Evolutionary conservation across 345 rosid genomes (phyloP), one percentile per base, ranked within the genome.

Genomic region (Kernera saxatilis): DNA sequence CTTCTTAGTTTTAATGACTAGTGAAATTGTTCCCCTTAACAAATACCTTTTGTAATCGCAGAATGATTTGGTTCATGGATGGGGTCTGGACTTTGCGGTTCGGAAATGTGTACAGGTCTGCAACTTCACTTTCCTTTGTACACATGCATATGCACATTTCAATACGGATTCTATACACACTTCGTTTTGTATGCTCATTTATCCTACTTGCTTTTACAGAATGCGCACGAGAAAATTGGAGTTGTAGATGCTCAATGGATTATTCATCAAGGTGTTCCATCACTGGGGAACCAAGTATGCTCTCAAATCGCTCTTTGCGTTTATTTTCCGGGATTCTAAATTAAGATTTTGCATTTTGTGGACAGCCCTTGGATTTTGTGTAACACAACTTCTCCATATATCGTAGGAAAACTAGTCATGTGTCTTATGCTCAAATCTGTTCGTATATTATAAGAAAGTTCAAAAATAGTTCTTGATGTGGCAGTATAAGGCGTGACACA

Each of bases 21-120:
- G 11, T 3, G 19, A 13, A 27, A 5, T 3, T 6, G 13, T 23
- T 10, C 26, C 7, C n/a, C 27, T 37, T 0, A 26, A 10, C 22
- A 62, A 18, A 36, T 53, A 36, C 23, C 5, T 14, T 73, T 14
- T 73, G 41, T 27, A 35, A 60, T 48, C 10, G 61, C 85, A 88
- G 93, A 88, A 88, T 67, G 93, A 88, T 78, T 83, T 88, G 79
- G 77, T 88, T 67, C 93, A 88, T 37, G 93, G 93, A 41, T 88
- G 93, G 93, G 93, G 93, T 65, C 78, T 88, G 61, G 93, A 88
- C 77, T 88, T 88, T 75, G 80, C 87, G 8, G 64, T 88, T 78
- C 68, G 93, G 50, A 88, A 79, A 77, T 88, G 93, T 57, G 83
- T 88, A 15, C 81, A 82, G 86, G 93, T 88, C 13, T 62, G 84